Evolutionary conservation across 805 yeast genomes (phyloP), one percentile per base, ranked within the genome.

Genomic region (Scheffersomyces coipomensis): DNA sequence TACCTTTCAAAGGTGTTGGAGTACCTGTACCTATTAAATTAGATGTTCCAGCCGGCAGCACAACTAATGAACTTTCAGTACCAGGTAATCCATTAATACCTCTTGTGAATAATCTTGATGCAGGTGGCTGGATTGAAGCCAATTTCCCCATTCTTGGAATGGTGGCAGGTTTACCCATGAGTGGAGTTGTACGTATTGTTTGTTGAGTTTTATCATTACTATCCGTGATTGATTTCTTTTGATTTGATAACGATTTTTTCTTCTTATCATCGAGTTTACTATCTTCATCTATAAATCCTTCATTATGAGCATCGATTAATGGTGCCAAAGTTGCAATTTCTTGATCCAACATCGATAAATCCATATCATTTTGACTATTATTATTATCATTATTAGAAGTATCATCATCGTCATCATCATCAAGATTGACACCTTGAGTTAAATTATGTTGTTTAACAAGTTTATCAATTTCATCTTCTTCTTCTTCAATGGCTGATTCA

Each of bases 51-150:
- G 9, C 9, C 9, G 9, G 6, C 4, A 18, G n/a, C 5, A 7
- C 11, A 13, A 4, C 18, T 13, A 18, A 9, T 10, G 34, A 19
- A 29, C 19, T 33, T 17, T 17, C 33, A 7, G 41, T 4, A 31
- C 34, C 4, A 8, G 51, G 34, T 19, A 49, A 38, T 7, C 56
- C 57, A 43, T 51, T 49, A 17, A 49, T 40, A 24, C 41, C 38
- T 39, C 60, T 52, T 16, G 64, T 63, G 43, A 68, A 69, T 5
- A 65, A 38, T 35, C 69, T 50, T 38, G 65, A 64, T 5, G 71
- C 55, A 2, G 73, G 71, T 7, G 75, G 75, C 43, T 68, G 75
- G 15, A 69, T 68, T 15, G 71, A 58, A 15, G 75, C 75, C 5
- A 71, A 70, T 39, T 66, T 67, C 3, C 75, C 75, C 74, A 69